phyloP scores from a whole-genome alignment of 2,329 filamentous ascomycete species.

The Venturia oleaginea region DNA sequence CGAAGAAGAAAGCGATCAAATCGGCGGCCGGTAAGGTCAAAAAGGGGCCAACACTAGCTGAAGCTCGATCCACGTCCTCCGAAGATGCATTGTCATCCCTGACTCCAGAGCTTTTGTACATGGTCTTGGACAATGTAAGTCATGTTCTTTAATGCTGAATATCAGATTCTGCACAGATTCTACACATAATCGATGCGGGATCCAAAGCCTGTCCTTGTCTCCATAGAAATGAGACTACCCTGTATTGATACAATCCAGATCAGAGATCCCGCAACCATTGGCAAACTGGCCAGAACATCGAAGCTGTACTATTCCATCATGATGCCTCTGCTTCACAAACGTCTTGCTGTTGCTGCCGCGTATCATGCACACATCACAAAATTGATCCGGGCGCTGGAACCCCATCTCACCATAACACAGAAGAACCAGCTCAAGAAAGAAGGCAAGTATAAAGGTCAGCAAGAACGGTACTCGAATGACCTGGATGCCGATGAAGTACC shows the following conservation, averaged over 20 bases:
- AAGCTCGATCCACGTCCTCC: background rate
- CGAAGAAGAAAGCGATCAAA: conserved; percentile 2
- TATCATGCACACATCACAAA: conserved; percentile 3
- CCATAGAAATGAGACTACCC: background rate
- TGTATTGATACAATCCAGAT: background rate
- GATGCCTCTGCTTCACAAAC: conserved; percentile 7
- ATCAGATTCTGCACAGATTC: no score
- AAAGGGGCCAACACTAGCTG: background rate
- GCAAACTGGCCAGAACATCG: conserved; percentile 2
- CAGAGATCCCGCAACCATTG: conserved; percentile 8
- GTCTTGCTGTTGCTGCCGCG: background rate
- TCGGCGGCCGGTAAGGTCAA: background rate
- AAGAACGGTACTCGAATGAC: background rate
- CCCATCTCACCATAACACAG: conserved; percentile 7
- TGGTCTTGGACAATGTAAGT: conserved; percentile 5
- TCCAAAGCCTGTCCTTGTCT: no score
- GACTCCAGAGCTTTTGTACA: background rate
- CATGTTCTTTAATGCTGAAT: no score
- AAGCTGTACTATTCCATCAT: conserved; percentile 8
- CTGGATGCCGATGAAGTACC: background rate
- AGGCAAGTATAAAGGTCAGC: conserved; percentile 8
- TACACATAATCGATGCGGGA: no score
- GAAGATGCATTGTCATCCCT: conserved; percentile 5
- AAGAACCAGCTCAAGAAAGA: conserved; percentile 9
- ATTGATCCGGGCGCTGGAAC: conserved; percentile 4